These are phyloP conservation scores for Persicaria maculosa DNA, from an alignment of 148 eudicot species.

Conservation along the genomic window DNA sequence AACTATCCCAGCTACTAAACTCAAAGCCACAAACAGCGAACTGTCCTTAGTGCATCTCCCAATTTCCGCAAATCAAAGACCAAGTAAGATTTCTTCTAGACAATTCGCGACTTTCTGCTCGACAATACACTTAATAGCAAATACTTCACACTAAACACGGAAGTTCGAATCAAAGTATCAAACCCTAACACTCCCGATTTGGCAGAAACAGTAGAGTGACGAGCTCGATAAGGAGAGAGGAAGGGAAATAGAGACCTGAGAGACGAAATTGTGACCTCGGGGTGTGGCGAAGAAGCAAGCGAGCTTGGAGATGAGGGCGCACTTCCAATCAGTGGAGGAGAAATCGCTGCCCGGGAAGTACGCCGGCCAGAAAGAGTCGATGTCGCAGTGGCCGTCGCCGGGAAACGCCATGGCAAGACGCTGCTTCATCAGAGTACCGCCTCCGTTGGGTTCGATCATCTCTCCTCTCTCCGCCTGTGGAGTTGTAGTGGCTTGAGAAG, in stretches of 20 bases:
- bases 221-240: not conserved
- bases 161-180: not conserved
- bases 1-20: not conserved
- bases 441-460: conserved; percentile 22
- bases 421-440: conserved; percentile 19
- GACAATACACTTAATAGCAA: not conserved
- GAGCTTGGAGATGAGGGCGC: conserved; percentile 47
- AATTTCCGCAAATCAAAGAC: not conserved
- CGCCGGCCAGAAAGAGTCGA: conserved; percentile 33
- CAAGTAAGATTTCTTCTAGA: not conserved
- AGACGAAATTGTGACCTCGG: conserved; percentile 35
- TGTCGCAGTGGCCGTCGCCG: conserved; percentile 16
- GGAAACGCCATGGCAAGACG: conserved; percentile 6
- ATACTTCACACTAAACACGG: not conserved
- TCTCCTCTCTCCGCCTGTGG: not conserved
- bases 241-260: conserved; percentile 41
- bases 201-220: not conserved
- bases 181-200: not conserved
- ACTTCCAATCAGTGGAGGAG: conserved; percentile 30
- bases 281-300: conserved; percentile 59
- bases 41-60: not conserved
- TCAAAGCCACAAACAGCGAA: not conserved
- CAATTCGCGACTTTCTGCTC: not conserved
- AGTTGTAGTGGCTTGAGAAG: not conserved
- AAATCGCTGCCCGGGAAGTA: conserved; percentile 59